Percentiles rank a stretch among this genome's conserved stretches.
Evolutionary conservation across 257 asterid species (phyloP).

Genomic region (Solanum tarijense): DNA sequence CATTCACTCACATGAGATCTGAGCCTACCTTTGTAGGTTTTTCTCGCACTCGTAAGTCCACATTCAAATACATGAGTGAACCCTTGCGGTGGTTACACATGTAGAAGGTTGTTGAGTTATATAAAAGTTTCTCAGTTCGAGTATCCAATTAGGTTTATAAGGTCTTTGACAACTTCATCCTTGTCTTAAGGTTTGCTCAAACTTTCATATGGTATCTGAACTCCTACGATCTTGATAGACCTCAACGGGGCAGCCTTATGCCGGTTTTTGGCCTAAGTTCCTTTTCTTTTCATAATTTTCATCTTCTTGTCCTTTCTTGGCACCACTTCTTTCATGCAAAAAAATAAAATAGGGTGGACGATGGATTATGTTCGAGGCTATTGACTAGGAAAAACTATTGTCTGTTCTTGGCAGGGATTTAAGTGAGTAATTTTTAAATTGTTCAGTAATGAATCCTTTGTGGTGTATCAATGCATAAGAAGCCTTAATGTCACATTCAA

Average conservation of each 20-base stretch:
- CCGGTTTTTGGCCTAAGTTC: background rate
- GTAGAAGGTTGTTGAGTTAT: background rate
- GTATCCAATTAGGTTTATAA: background rate
- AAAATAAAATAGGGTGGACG: background rate
- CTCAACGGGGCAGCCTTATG: background rate
- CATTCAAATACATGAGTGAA: background rate
- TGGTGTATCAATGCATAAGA: background rate
- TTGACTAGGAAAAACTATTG: background rate
- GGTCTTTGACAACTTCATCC: background rate
- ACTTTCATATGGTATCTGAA: background rate
- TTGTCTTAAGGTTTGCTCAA: background rate
- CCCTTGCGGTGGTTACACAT: background rate
- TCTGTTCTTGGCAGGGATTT: background rate
- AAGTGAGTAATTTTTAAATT: background rate
- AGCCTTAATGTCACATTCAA: background rate
- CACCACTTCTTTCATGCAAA: background rate
- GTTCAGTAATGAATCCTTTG: background rate
- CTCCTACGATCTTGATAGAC: background rate
- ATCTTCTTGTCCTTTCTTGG: background rate
- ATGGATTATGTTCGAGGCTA: background rate
- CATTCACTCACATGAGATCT: background rate
- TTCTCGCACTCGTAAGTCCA: background rate
- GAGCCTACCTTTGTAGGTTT: background rate
- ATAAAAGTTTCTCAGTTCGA: background rate
- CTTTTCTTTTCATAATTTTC: background rate